Conservation (phyloP, 257 asterid species). For the Cordia subcordata region DNA sequence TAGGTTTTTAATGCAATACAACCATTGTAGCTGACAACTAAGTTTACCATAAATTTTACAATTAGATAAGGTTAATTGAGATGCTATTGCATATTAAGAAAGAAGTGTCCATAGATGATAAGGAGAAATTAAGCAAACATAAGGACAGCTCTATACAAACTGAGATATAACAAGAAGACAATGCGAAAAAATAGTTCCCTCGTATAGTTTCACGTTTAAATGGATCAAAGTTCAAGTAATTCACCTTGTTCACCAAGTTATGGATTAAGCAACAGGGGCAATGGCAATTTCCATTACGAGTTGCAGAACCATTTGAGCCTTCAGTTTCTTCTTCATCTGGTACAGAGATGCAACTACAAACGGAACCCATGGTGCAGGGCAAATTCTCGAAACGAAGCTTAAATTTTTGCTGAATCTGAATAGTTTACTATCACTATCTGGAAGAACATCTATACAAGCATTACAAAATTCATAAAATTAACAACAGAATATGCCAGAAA, state of each 20-base stretch:
- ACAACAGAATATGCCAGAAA: not conserved
- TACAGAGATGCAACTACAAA: constrained; percentile 37
- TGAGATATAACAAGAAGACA: no score
- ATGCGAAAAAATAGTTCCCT: no score
- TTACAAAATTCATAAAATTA: not conserved
- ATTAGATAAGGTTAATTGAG: no score
- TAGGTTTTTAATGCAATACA: no score
- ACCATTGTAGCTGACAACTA: no score
- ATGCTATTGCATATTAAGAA: no score
- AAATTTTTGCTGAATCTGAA: constrained; percentile 4
- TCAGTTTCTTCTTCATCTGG: constrained; percentile 11
- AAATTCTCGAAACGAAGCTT: constrained; percentile 11
- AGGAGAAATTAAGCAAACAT: no score
- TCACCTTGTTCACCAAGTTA: constrained; percentile 36
- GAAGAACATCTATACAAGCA: not conserved
- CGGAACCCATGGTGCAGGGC: constrained; percentile 39
- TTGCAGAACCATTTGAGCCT: constrained; percentile 10
- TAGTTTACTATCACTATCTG: not conserved
- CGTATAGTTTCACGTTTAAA: no score
- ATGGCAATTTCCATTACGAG: constrained; percentile 9
- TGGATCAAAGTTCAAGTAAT: not conserved
- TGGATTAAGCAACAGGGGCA: constrained; percentile 31
- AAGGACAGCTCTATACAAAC: no score
- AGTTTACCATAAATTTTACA: no score
- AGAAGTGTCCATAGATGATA: no score